Percentiles rank a stretch among this genome's conserved stretches.
Conservation (phyloP, 495 filamentous ascomycete genomes). For the Jackrogersella minutella region DNA sequence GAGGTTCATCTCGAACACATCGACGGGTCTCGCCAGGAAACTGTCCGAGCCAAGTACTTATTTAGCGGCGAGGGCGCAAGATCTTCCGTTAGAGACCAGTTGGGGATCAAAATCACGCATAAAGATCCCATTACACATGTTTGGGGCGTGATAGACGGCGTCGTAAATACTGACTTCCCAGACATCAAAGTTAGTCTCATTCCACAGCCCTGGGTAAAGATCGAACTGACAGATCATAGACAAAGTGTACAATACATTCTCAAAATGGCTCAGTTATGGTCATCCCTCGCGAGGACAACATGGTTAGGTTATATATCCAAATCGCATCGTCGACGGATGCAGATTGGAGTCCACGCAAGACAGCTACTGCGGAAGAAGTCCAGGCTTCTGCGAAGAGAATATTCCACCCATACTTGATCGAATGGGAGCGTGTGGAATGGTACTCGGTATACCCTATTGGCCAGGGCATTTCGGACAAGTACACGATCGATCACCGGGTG, state of each 20-base stretch:
- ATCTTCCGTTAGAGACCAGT: conserved; percentile 65
- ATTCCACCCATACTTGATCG: conserved; percentile 70
- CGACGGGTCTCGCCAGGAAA: conserved; percentile 70
- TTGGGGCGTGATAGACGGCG: conserved; percentile 82
- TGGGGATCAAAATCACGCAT: conserved; percentile 70
- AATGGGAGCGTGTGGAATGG: conserved; percentile 75
- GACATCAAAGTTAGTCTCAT: conserved; percentile 65
- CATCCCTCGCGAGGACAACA: conserved; percentile 76
- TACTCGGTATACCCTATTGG: conserved; percentile 76
- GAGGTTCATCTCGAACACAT: conserved; percentile 76
- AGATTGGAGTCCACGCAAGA: conserved; percentile 67
- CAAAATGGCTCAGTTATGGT: conserved; percentile 76
- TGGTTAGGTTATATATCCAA: conserved; percentile 81
- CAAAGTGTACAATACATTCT: conserved; percentile 86
- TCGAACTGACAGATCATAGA: conserved; percentile 58
- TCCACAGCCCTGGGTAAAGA: conserved; percentile 6
- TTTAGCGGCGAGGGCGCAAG: conserved; percentile 68
- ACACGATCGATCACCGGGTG: conserved; percentile 71
- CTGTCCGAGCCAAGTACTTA: conserved; percentile 64
- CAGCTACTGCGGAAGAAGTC: conserved; percentile 71
- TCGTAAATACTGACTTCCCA: conserved; percentile 78
- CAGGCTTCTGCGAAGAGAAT: conserved; percentile 71
- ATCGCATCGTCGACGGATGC: conserved; percentile 71
- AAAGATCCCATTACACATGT: conserved; percentile 71
- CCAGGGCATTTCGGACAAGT: conserved; percentile 73